Base-by-base conservation (phyloP, 1,284 basidiomycete species). In the Chalciporus sp. region DNA sequence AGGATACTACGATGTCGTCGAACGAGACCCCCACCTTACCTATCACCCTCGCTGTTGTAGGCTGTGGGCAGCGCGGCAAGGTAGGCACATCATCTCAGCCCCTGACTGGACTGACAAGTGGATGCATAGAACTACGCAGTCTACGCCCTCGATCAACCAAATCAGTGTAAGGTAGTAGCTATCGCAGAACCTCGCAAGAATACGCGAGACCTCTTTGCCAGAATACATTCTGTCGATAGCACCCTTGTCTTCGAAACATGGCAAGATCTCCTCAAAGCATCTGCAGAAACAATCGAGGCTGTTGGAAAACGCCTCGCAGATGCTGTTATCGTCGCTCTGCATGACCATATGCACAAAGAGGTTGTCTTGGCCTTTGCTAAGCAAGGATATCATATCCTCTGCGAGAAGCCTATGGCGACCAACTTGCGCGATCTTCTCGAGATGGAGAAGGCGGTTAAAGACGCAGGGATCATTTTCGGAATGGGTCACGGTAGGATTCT, bases 391-490 rank as follows among this genome's bases (percentile, higher is more conserved):
- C 84, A 93, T 65, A 90, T 95, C 53, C 77, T 95, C 27, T 93
- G 92, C 68, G 92, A 95, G 78, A 95, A 94, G 68, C 92, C 92
- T 0, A 92, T 95, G 88, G 90, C 91, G 1, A 93, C 90, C 2
- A 80, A 69, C 50, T 65, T 90, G 37, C 75, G 79, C 47, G 90
- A 92, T 58, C 90, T 92, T 58, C 70, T 94, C 48, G 76, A 74
- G 65, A 94, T 94, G 77, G 85, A 90, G 56, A 75, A 76, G 42
- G 87, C 84, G 0, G 78, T 94, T 23, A 82, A 82, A 67, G 78
- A 84, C 31, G 80, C 84, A 3, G 81, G 81, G 0, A 76, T 84
- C 47, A 86, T 94, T 57, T 94, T 94, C 73, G 92, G 89, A 19
- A 85, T 92, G 78, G 89, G 92, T 1, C 92, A 95, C 64, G 90